Evolutionary conservation across 805 yeast species (phyloP).

Genomic region (Vanderwaltozyma verrucispora): DNA sequence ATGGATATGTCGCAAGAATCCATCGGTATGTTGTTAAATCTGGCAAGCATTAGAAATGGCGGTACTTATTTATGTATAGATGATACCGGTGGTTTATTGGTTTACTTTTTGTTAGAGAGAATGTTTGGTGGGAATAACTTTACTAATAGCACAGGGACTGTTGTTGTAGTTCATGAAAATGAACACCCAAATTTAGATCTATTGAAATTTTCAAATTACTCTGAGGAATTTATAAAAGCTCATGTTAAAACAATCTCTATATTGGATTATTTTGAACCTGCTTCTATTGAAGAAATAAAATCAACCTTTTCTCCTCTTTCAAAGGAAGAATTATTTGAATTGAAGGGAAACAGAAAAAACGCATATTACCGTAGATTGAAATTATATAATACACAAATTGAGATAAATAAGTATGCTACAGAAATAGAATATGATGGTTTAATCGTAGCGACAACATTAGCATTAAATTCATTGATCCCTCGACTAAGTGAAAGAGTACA

Average conservation of each 20-base stretch:
- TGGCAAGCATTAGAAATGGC: conserved; percentile 79
- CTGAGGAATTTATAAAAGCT: conserved; percentile 39
- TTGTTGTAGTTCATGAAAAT: conserved; percentile 77
- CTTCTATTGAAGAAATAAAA: conserved; percentile 34
- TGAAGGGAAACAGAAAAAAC: conserved; percentile 50
- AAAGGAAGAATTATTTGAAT: conserved; percentile 41
- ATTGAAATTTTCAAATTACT: conserved; percentile 53
- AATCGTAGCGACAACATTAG: conserved; percentile 61
- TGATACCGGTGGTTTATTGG: conserved; percentile 88
- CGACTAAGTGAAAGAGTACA: conserved; percentile 52
- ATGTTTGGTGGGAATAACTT: conserved; percentile 44
- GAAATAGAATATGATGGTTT: conserved; percentile 62
- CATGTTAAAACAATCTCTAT: conserved; percentile 65
- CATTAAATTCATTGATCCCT: conserved; percentile 55
- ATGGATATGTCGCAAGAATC: conserved; percentile 81
- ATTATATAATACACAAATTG: conserved; percentile 32
- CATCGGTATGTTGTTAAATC: conserved; percentile 62
- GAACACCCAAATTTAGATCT: conserved; percentile 82
- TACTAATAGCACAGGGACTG: conserved; percentile 37
- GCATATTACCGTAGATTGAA: conserved; percentile 59
- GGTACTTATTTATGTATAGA: conserved; percentile 84
- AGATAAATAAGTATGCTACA: conserved; percentile 40
- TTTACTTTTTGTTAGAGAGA: conserved; percentile 79
- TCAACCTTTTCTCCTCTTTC: conserved; percentile 31
- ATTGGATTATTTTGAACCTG: conserved; percentile 77